Base-by-base conservation (phyloP, 768 basidiomycete genomes). In the Rhizopogon vinicolor region DNA sequence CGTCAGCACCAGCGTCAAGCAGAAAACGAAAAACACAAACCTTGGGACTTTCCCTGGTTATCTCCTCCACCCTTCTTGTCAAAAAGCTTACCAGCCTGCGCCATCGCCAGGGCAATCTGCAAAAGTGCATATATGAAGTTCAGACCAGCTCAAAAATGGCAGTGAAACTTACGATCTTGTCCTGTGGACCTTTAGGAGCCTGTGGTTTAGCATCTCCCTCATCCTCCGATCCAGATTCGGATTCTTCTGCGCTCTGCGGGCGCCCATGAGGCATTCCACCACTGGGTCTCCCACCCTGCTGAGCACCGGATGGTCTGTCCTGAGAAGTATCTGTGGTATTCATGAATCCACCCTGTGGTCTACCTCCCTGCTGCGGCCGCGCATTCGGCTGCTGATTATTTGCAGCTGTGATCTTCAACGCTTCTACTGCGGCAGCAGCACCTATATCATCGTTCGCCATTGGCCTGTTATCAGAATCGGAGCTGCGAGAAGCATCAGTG, bases 41-140 rank as follows among this genome's bases (percentile, higher is more conserved):
- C 68, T 63, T 71, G 61, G 5, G 64, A 53, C 59, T 71, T 70
- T 53, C 58, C 66, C 35, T 61, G 41, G 0, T 56, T 13, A 22
- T 61, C 49, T 22, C 44, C 51, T 9, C 48, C 58, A 14, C 63
- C 67, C 60, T 69, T 71, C 64, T 69, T 69, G 29, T 69, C 68
- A 22, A 69, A 69, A 33, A 69, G 7, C 37, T 68, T 69, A 1
- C 68, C 66, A 1, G 68, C 68, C 0, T 71, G 66, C 3, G 69
- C 58, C 68, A 69, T 69, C n/a, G 68, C 68, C 16, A 69, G 58
- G 0, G 59, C 54, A 58, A 69, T 60, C 68, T 69, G 7, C 40
- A 8, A 13, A 35, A 41, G n/a, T 25, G 25, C 29, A 40, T 7
- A 39, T 55, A 39, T 40, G 19, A 5, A 29, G 13, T n/a, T 22